phyloP scores from a whole-genome alignment of 257 asterid species.

The Thymus mandschuricus region DNA sequence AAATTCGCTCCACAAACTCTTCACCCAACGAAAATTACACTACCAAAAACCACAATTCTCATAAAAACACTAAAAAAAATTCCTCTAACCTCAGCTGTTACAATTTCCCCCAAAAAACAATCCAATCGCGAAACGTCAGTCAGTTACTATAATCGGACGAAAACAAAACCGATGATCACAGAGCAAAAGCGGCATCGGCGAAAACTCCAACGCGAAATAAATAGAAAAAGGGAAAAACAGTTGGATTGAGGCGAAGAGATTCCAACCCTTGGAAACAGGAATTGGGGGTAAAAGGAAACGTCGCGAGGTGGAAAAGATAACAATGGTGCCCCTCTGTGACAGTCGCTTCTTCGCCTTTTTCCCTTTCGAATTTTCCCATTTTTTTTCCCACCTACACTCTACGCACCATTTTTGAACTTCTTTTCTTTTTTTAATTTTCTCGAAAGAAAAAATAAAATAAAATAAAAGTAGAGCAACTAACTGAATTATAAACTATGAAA shows the following conservation, averaged over 20 bases:
- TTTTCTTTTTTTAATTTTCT: neutral
- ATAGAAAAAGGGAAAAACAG: neutral
- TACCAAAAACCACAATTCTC: neutral
- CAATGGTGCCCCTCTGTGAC: conserved; percentile 35
- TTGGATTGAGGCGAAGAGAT: conserved; percentile 25
- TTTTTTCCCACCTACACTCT: conserved; percentile 29
- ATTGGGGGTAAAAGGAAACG: conserved; percentile 39
- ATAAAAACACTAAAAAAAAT: neutral
- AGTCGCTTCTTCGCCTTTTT: conserved; percentile 22
- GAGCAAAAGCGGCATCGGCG: neutral
- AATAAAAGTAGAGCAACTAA: neutral
- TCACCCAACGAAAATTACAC: neutral
- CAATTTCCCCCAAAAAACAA: conserved; percentile 18
- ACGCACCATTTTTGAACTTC: conserved; percentile 2
- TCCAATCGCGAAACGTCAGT: conserved; percentile 11
- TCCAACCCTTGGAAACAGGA: conserved; percentile 26
- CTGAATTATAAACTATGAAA: neutral
- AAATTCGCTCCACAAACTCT: neutral
- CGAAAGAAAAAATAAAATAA: neutral
- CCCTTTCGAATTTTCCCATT: conserved; percentile 8
- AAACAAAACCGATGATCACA: neutral
- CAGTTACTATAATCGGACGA: neutral
- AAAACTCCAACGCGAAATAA: conserved; percentile 8
- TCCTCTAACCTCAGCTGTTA: conserved; percentile 45
- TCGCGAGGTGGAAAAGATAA: conserved; percentile 32